Evolutionary conservation across 2,329 filamentous ascomycete genomes (phyloP).

Genomic region (Pyricularia grisea): DNA sequence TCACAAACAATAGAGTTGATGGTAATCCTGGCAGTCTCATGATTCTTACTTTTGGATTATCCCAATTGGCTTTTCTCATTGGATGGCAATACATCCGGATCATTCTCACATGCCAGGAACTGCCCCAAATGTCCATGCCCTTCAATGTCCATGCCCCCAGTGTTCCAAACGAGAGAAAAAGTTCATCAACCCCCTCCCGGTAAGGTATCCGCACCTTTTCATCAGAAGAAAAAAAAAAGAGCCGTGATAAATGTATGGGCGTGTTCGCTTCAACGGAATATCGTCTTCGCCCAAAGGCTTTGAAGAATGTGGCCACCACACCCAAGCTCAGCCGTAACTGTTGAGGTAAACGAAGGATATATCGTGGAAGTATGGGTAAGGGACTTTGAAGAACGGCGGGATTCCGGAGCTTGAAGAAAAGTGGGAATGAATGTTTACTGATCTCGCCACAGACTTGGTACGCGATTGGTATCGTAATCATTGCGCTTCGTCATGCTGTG

Average conservation of each 20-base stretch:
- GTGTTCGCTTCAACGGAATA: background rate
- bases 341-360: background rate
- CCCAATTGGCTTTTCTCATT: background rate
- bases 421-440: background rate
- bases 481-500: slow-evolving; percentile 6
- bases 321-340: background rate
- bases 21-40: background rate
- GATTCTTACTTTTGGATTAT: background rate
- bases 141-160: background rate
- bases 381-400: background rate
- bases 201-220: background rate
- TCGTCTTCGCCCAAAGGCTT: background rate
- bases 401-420: background rate
- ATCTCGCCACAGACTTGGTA: slow-evolving; percentile 4
- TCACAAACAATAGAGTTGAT: background rate
- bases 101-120: too few relatives aligned
- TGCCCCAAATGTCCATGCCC: background rate
- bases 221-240: too few relatives aligned
- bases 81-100: background rate
- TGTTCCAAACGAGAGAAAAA: background rate
- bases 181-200: background rate
- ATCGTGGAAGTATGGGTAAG: background rate
- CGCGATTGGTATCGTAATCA: slow-evolving; percentile 5
- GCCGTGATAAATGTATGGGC: background rate
- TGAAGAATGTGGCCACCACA: background rate